phyloP scores from a whole-genome alignment of 495 filamentous ascomycete species.

The Xylaria longipes region DNA sequence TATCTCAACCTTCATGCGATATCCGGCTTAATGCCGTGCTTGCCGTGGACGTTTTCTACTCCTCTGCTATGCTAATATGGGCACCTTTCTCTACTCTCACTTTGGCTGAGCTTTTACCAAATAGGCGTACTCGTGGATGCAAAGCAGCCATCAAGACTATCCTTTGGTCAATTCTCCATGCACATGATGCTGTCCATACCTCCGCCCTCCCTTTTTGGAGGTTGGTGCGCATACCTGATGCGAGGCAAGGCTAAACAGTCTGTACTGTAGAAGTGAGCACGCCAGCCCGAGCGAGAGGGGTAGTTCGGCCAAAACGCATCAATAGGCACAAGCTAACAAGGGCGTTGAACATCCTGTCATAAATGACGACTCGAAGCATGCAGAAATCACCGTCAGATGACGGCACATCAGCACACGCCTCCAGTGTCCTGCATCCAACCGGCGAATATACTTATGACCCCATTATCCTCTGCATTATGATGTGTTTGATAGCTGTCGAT shows the following conservation, averaged over 20 bases:
- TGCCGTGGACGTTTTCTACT: slow-evolving; percentile 10
- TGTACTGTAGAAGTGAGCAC: background rate
- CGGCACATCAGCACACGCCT: slow-evolving; percentile 15
- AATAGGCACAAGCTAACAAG: slow-evolving; percentile 5
- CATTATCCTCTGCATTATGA: slow-evolving; percentile 6
- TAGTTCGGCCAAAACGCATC: slow-evolving; percentile 22
- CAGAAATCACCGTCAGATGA: slow-evolving; percentile 20
- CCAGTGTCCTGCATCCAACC: slow-evolving; percentile 11
- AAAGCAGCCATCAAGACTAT: background rate
- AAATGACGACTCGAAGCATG: slow-evolving; percentile 19
- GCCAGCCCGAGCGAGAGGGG: slow-evolving; percentile 7
- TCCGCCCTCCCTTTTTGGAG: slow-evolving; percentile 6
- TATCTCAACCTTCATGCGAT: slow-evolving; percentile 1
- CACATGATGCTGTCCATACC: background rate
- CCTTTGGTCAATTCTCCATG: slow-evolving; percentile 2
- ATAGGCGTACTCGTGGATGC: slow-evolving; percentile 10
- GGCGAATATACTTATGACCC: slow-evolving; percentile 11
- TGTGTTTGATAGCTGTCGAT: slow-evolving; percentile 1
- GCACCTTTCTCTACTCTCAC: slow-evolving; percentile 1
- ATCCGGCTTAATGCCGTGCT: slow-evolving; percentile 21
- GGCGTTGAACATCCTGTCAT: slow-evolving; percentile 12
- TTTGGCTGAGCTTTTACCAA: slow-evolving; percentile 12
- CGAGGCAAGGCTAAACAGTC: slow-evolving; percentile 16
- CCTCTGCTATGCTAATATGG: background rate
- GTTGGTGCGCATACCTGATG: slow-evolving; percentile 1